A percentile compares a stretch with the other conserved stretches of the same genome.
Evolutionary conservation across 257 asterid species (phyloP).

Genomic region (Penstemon davidsonii): DNA sequence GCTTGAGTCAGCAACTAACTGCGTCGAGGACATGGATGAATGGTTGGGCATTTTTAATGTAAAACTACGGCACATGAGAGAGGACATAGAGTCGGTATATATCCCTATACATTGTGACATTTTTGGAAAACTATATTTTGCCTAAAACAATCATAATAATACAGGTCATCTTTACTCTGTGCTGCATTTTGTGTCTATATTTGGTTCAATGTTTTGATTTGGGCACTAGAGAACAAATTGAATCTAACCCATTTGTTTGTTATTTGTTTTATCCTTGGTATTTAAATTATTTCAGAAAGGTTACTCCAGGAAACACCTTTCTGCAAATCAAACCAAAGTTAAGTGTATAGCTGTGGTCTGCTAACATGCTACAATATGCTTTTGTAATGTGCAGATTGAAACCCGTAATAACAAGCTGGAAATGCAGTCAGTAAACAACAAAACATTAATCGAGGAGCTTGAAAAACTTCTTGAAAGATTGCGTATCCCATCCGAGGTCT

Average conservation of each 20-base stretch:
- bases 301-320: background rate
- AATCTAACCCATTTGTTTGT: constrained; percentile 22
- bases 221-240: constrained; percentile 7
- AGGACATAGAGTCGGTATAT: constrained; percentile 94
- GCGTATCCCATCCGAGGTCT: constrained; percentile 83
- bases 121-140: background rate
- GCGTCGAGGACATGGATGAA: constrained; percentile 99
- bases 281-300: constrained; percentile 16
- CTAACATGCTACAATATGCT: constrained; percentile 26
- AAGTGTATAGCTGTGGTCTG: constrained; percentile 13
- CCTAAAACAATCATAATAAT: background rate
- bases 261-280: constrained; percentile 13
- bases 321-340: background rate
- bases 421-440: constrained; percentile 94
- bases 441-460: constrained; percentile 83
- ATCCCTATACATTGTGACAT: constrained; percentile 27
- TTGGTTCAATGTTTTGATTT: background rate
- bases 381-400: constrained; percentile 72
- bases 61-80: constrained; percentile 98
- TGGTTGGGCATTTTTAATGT: constrained; percentile 94
- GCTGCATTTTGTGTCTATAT: constrained; percentile 19
- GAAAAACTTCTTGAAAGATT: constrained; percentile 86
- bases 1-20: constrained; percentile 70
- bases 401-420: constrained; percentile 92
- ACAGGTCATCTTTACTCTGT: background rate